Percentiles rank a stretch among this genome's conserved stretches.
phyloP scores from a whole-genome alignment of 805 yeast species.

The Cyberlindnera mrakii region DNA sequence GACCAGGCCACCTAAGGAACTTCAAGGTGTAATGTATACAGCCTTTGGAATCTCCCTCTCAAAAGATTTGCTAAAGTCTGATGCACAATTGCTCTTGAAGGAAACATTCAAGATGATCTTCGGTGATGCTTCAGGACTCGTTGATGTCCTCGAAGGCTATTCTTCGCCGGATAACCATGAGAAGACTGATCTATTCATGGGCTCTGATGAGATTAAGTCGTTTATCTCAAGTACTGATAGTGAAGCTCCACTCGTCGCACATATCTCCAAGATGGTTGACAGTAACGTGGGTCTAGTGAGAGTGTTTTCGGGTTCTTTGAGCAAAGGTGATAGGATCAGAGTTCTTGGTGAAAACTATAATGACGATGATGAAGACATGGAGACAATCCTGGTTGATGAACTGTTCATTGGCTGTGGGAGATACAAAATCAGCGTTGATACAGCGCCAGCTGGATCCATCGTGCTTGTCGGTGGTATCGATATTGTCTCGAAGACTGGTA shows the following conservation, averaged over 20 bases:
- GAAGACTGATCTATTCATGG: constrained; percentile 23
- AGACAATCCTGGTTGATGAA: constrained; percentile 25
- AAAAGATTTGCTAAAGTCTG: constrained; percentile 38
- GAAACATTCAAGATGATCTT: constrained; percentile 52
- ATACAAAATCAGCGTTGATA: constrained; percentile 49
- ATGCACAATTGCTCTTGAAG: constrained; percentile 53
- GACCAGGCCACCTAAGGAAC: constrained; percentile 39
- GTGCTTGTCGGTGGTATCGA: constrained; percentile 65
- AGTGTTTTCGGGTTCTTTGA: constrained; percentile 54
- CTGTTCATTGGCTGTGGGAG: constrained; percentile 59
- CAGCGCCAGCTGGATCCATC: constrained; percentile 59
- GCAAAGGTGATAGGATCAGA: constrained; percentile 38
- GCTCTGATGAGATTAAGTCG: constrained; percentile 13
- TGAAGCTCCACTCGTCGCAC: constrained; percentile 42
- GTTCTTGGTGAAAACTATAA: constrained; percentile 51
- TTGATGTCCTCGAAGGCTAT: constrained; percentile 37
- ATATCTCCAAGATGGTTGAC: constrained; percentile 53
- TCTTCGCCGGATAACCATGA: constrained; percentile 35
- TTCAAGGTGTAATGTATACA: constrained; percentile 39
- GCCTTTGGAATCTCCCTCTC: constrained; percentile 42
- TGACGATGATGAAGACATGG: constrained; percentile 46
- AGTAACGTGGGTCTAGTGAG: constrained; percentile 54
- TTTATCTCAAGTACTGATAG: constrained; percentile 28
- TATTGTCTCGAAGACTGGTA: constrained; percentile 53
- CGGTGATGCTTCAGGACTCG: constrained; percentile 44